phyloP scores from a whole-genome alignment of 192 early-diverging fungal species.

The Geranomyces michiganensis region DNA sequence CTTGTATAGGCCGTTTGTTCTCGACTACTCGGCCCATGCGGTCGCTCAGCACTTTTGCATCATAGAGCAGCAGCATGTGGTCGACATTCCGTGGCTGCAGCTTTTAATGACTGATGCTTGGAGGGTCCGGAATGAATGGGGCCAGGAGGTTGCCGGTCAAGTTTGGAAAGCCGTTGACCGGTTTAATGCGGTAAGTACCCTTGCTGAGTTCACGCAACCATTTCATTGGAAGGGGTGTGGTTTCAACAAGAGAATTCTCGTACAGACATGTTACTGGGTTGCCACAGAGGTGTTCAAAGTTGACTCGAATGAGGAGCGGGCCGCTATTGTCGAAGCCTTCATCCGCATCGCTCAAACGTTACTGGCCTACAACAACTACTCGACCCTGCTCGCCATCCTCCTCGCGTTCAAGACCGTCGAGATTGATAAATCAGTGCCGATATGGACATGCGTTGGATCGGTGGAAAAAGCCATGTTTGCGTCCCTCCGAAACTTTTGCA shows the following conservation, averaged over 20 bases:
- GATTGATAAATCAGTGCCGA: background rate
- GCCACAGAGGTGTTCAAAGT: conserved; percentile 7
- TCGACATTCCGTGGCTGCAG: conserved; percentile 18
- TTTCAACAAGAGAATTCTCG: background rate
- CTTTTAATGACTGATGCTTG: conserved; percentile 15
- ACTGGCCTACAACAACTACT: conserved; percentile 18
- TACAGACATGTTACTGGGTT: conserved; percentile 27
- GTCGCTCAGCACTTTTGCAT: conserved; percentile 25
- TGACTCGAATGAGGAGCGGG: conserved; percentile 2
- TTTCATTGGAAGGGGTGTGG: too few relatives aligned
- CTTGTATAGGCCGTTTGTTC: conserved; percentile 2
- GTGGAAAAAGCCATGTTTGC: background rate
- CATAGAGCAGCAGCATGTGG: conserved; percentile 13
- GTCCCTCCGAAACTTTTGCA: conserved; percentile 13
- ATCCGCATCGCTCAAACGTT: conserved; percentile 19
- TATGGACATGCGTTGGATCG: conserved; percentile 8
- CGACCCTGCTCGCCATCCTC: conserved; percentile 27
- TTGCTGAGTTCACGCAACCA: background rate
- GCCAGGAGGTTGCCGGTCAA: background rate
- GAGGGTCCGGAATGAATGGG: background rate
- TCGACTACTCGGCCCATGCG: conserved; percentile 17
- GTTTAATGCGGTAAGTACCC: conserved; percentile 19
- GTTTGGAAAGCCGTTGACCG: conserved; percentile 30
- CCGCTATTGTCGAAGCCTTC: conserved; percentile 10
- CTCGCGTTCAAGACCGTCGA: conserved; percentile 18